phyloP scores from a whole-genome alignment of 1,139 yeast species.

The Diutina siamensis region DNA sequence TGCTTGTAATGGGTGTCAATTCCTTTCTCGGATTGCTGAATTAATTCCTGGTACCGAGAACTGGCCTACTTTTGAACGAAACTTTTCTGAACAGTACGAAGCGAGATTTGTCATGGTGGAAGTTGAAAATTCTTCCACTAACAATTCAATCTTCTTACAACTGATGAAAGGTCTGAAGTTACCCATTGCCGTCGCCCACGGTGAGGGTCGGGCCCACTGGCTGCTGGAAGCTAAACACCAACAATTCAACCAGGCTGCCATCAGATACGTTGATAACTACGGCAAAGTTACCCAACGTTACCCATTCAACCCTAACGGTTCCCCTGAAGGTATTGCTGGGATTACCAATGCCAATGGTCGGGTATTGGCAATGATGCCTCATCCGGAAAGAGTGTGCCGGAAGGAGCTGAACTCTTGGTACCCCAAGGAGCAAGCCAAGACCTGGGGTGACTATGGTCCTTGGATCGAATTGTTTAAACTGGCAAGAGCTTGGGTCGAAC shows the following conservation, averaged over 20 bases:
- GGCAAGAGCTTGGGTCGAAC: slow-evolving; percentile 86
- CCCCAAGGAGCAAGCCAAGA: slow-evolving; percentile 54
- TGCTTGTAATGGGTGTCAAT: slow-evolving; percentile 99
- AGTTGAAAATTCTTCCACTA: slow-evolving; percentile 37
- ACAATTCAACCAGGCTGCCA: slow-evolving; percentile 20
- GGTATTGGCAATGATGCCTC: slow-evolving; percentile 98
- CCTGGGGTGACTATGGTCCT: slow-evolving; percentile 75
- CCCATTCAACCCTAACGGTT: slow-evolving; percentile 96
- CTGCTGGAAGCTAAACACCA: slow-evolving; percentile 28
- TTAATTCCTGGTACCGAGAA: slow-evolving; percentile 89
- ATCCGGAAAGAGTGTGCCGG: slow-evolving; percentile 92
- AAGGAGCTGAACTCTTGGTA: slow-evolving; percentile 86
- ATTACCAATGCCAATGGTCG: slow-evolving; percentile 84
- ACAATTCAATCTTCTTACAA: slow-evolving; percentile 64
- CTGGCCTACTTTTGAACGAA: slow-evolving; percentile 97
- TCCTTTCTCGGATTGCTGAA: slow-evolving; percentile 75
- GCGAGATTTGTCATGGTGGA: slow-evolving; percentile 92
- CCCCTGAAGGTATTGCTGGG: slow-evolving; percentile 90
- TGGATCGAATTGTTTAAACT: slow-evolving; percentile 92
- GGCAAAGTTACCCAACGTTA: slow-evolving; percentile 72
- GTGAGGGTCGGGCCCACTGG: slow-evolving; percentile 91
- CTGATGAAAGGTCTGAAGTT: slow-evolving; percentile 87
- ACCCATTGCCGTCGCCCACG: slow-evolving; percentile 98
- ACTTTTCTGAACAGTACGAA: slow-evolving; percentile 89
- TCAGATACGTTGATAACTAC: slow-evolving; percentile 83